Evolutionary conservation across 2,329 filamentous ascomycete genomes (phyloP).

Genomic region (Colletotrichum coccodes): DNA sequence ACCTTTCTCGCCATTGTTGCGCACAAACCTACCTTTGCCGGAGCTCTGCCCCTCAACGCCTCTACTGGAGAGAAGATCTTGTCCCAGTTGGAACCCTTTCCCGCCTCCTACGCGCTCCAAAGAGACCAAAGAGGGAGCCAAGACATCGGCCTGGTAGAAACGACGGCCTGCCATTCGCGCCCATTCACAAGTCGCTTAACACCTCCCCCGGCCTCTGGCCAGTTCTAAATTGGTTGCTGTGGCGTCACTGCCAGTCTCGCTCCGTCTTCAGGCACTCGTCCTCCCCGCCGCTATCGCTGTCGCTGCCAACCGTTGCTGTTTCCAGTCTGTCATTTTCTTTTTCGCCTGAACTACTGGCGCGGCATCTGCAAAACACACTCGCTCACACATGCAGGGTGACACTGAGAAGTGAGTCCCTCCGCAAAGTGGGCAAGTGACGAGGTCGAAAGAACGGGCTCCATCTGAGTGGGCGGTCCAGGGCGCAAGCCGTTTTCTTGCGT

Average conservation of each 20-base stretch:
- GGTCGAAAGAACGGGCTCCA: not conserved
- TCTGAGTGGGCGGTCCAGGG: constrained; percentile 14
- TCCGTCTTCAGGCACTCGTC: not conserved
- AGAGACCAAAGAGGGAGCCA: constrained; percentile 28
- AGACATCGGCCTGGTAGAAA: constrained; percentile 16
- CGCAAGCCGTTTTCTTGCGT: constrained; percentile 31
- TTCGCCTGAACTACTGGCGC: not conserved
- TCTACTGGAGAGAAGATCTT: not conserved
- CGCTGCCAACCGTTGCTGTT: not conserved
- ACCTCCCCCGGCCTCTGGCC: not conserved
- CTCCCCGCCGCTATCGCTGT: not conserved
- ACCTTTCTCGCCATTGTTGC: constrained; percentile 6
- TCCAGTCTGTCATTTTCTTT: not conserved
- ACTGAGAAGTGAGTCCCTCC: not conserved
- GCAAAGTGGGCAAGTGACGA: constrained; percentile 21
- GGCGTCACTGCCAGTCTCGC: constrained; percentile 11
- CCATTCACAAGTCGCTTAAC: constrained; percentile 12
- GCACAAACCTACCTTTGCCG: not conserved
- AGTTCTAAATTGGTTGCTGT: constrained; percentile 14
- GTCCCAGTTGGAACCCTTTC: constrained; percentile 12
- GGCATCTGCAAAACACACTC: not conserved
- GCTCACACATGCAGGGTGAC: not conserved
- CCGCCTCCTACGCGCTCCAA: constrained; percentile 3
- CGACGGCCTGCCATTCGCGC: constrained; percentile 16
- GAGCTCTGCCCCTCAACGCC: not conserved